Evolutionary conservation across 1,139 yeast genomes (phyloP).

Genomic region (Kodamaea sp.): DNA sequence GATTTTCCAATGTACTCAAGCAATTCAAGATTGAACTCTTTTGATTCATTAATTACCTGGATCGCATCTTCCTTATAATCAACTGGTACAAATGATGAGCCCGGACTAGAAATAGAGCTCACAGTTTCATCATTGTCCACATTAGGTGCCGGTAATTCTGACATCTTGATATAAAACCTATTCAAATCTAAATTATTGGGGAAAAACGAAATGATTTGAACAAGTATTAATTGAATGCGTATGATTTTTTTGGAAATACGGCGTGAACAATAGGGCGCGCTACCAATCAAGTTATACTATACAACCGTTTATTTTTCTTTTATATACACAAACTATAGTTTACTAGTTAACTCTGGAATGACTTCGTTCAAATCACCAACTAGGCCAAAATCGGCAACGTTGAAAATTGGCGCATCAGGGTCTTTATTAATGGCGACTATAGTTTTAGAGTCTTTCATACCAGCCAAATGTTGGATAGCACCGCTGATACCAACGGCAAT

Average conservation of each 20-base stretch:
- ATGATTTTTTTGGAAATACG: not conserved
- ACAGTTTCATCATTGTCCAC: slow-evolving; percentile 8
- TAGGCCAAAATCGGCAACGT: slow-evolving; percentile 83
- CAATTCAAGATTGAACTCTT: slow-evolving; percentile 50
- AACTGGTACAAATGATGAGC: slow-evolving; percentile 44
- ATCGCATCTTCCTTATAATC: slow-evolving; percentile 45
- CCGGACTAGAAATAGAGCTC: slow-evolving; percentile 23
- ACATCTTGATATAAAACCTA: slow-evolving; percentile 2
- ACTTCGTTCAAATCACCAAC: slow-evolving; percentile 85
- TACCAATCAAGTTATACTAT: too few species aligned
- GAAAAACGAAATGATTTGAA: not conserved
- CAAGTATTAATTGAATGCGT: not conserved
- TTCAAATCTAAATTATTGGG: not conserved
- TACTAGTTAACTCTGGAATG: slow-evolving; percentile 82
- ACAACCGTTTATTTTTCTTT: not conserved
- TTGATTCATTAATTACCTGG: slow-evolving; percentile 78
- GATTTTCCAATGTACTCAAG: slow-evolving; percentile 36
- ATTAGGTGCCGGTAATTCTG: slow-evolving; percentile 11
- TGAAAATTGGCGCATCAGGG: slow-evolving; percentile 90
- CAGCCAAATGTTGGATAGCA: slow-evolving; percentile 97
- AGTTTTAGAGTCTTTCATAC: slow-evolving; percentile 94
- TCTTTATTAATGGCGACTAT: slow-evolving; percentile 95
- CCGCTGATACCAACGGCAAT: slow-evolving; percentile 94
- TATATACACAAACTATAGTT: slow-evolving; percentile 34
- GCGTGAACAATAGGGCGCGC: too few species aligned